These are phyloP conservation scores for Tolypocladium guangdongense DNA, from an alignment of 2,329 filamentous ascomycete genomes.

Conservation along the genomic window DNA sequence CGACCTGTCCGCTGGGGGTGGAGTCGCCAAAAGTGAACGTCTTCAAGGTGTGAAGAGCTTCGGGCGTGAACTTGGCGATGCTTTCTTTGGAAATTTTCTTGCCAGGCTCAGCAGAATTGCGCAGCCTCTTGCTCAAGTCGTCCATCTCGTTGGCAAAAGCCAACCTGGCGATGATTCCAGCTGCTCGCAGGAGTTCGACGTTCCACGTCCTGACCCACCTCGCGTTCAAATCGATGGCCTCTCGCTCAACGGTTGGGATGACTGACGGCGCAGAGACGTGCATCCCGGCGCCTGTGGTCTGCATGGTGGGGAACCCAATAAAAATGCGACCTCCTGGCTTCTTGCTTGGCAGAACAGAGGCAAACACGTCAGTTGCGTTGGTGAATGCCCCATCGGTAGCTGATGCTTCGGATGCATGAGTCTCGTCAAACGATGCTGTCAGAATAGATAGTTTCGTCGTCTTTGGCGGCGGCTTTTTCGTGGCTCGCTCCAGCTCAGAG, in stretches of 20 bases:
- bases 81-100: conserved; percentile 50
- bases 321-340: conserved; percentile 78
- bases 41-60: conserved; percentile 72
- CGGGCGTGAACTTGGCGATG: conserved; percentile 58
- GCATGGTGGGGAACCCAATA: conserved; percentile 94
- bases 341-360: conserved; percentile 79
- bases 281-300: conserved; percentile 87
- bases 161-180: conserved; percentile 80
- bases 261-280: conserved; percentile 94
- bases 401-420: conserved; percentile 49
- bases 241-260: conserved; percentile 93
- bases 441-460: conserved; percentile 76
- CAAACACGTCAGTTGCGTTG: conserved; percentile 68
- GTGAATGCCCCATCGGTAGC: conserved; percentile 32
- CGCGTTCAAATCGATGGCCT: conserved; percentile 93
- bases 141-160: conserved; percentile 83
- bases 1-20: conserved; percentile 75
- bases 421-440: conserved; percentile 83
- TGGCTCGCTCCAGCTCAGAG: conserved; percentile 83
- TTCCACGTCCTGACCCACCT: conserved; percentile 95
- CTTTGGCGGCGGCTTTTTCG: conserved; percentile 92
- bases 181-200: conserved; percentile 78
- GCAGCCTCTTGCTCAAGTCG: conserved; percentile 54
- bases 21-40: conserved; percentile 86
- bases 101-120: conserved; percentile 30